phyloP scores from a whole-genome alignment of 2,329 filamentous ascomycete genomes.

The Trichophyton simii region DNA sequence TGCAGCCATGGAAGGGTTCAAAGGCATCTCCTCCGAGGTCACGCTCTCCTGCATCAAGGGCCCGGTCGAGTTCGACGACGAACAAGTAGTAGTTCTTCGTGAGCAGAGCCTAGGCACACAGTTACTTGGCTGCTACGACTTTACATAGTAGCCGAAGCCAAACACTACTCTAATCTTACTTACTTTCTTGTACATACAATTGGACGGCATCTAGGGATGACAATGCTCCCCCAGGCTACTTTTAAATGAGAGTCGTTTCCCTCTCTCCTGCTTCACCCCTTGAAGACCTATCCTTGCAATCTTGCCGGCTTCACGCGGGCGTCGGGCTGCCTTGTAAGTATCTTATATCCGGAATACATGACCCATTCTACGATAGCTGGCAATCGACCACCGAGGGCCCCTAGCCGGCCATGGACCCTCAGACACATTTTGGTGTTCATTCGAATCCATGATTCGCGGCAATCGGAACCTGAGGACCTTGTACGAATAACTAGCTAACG shows the following conservation, averaged over 20 bases:
- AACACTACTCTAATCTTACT: background rate
- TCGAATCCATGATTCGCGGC: background rate
- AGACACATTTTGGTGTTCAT: background rate
- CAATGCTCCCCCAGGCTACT: background rate
- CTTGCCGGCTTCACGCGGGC: background rate
- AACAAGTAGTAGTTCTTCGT: conserved; percentile 77
- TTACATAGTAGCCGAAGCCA: conserved; percentile 43
- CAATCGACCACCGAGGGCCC: background rate
- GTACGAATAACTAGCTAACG: background rate
- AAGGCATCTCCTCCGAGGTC: conserved; percentile 11
- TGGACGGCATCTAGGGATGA: background rate
- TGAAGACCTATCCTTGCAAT: background rate
- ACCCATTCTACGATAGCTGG: background rate
- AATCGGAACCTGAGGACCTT: conserved; percentile 1
- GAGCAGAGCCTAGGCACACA: conserved; percentile 55
- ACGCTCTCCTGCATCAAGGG: conserved; percentile 35
- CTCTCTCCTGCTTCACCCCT: background rate
- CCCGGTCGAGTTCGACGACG: conserved; percentile 81
- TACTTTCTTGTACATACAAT: background rate
- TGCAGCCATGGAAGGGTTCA: background rate
- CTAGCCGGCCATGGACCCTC: background rate
- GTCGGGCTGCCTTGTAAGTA: background rate
- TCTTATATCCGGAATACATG: background rate
- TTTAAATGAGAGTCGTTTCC: background rate
- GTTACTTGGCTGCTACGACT: conserved; percentile 74